Evolutionary conservation across 2,329 filamentous ascomycete species (phyloP).

Genomic region (Tolypocladium ovalisporum): DNA sequence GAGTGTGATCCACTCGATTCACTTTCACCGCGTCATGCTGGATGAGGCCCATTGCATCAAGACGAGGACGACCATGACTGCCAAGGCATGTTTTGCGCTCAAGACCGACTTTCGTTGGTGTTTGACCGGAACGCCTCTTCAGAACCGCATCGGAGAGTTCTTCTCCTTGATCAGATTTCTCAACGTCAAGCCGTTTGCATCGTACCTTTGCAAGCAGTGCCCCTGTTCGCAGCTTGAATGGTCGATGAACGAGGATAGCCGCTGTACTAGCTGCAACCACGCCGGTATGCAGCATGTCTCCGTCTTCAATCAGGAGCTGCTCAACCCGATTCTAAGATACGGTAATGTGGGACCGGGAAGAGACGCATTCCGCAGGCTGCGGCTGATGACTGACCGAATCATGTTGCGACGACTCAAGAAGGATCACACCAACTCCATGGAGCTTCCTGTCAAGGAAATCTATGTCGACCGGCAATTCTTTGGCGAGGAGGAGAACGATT

Average conservation of each 20-base stretch:
- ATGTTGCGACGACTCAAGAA: constrained; percentile 94
- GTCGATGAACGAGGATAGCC: constrained; percentile 61
- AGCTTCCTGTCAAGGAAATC: constrained; percentile 89
- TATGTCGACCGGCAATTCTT: constrained; percentile 93
- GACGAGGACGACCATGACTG: constrained; percentile 77
- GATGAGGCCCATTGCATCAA: constrained; percentile 97
- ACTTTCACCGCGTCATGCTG: constrained; percentile 84
- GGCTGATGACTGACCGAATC: constrained; percentile 80
- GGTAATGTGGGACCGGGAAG: constrained; percentile 52
- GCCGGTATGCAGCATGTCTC: constrained; percentile 32
- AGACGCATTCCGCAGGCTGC: constrained; percentile 68
- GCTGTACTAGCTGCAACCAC: constrained; percentile 53
- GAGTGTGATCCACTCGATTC: constrained; percentile 71
- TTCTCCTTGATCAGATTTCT: constrained; percentile 91
- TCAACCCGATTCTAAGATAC: constrained; percentile 66
- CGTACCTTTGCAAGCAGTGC: constrained; percentile 88
- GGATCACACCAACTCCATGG: constrained; percentile 89
- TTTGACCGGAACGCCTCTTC: constrained; percentile 84
- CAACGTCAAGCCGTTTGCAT: constrained; percentile 77
- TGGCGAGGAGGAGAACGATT: constrained; percentile 89
- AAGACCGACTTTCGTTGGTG: constrained; percentile 90
- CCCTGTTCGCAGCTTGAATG: constrained; percentile 74
- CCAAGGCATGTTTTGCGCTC: constrained; percentile 88
- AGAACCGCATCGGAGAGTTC: constrained; percentile 95
- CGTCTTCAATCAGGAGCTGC: constrained; percentile 87